These are phyloP conservation scores for Aureobasidium sp. DNA, from an alignment of 2,329 filamentous ascomycete genomes.

Conservation along the genomic window DNA sequence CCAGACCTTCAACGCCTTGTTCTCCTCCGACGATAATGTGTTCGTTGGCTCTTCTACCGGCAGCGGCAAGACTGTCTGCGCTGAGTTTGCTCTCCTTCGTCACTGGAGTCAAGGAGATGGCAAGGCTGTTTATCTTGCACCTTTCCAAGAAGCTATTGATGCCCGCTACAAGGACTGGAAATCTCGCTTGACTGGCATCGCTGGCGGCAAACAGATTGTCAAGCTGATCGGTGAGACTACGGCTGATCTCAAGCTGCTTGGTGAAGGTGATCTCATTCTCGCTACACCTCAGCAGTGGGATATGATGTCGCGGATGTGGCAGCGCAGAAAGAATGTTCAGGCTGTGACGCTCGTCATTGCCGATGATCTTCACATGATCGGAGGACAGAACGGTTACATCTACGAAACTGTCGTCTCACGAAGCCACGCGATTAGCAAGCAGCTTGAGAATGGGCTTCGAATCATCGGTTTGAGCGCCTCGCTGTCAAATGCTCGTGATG, in stretches of 20 bases:
- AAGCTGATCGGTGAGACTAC: constrained; percentile 92
- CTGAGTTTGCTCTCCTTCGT: constrained; percentile 83
- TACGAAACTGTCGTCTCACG: constrained; percentile 97
- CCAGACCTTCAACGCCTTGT: constrained; percentile 91
- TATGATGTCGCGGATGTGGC: constrained; percentile 90
- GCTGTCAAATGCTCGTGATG: constrained; percentile 82
- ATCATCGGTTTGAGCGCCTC: constrained; percentile 89
- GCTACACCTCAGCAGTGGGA: constrained; percentile 96
- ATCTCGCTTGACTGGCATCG: constrained; percentile 62
- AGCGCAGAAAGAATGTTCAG: constrained; percentile 90
- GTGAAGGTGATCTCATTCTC: constrained; percentile 79
- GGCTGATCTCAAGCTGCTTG: constrained; percentile 80
- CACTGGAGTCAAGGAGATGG: constrained; percentile 73
- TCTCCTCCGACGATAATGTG: constrained; percentile 85
- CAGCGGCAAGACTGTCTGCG: constrained; percentile 93
- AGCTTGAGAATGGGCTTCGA: constrained; percentile 76
- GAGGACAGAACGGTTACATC: constrained; percentile 75
- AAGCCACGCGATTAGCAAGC: constrained; percentile 91
- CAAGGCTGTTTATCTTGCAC: constrained; percentile 86
- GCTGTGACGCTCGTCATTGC: constrained; percentile 86
- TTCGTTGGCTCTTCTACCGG: constrained; percentile 89
- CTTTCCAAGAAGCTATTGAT: constrained; percentile 89
- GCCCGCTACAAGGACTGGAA: constrained; percentile 77
- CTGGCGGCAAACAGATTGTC: constrained; percentile 80
- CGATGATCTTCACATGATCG: constrained; percentile 90